Conservation (phyloP, 108 stramenopile species). For the Cyclotella atomus region DNA sequence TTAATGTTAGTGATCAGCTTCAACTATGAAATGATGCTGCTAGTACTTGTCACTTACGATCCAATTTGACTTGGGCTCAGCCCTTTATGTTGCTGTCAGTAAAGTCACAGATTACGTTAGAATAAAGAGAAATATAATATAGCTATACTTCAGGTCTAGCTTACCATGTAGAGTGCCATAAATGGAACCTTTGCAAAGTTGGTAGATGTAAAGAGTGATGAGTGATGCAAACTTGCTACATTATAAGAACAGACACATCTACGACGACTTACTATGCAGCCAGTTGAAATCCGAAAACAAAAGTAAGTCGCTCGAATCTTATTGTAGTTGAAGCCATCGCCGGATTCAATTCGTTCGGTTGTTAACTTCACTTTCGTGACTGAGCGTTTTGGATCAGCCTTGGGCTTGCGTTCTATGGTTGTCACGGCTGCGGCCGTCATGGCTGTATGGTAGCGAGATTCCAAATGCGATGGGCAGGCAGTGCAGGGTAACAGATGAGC, state of each 20-base stretch:
- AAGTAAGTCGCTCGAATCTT: conserved; percentile 36
- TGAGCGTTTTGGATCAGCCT: background rate
- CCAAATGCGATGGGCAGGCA: too few species aligned
- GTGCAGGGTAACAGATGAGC: too few species aligned
- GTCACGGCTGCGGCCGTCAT: background rate
- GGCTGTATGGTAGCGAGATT: background rate
- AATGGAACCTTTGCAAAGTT: conserved; percentile 20
- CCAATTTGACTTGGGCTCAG: conserved; percentile 27
- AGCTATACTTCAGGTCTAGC: background rate
- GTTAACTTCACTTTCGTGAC: background rate
- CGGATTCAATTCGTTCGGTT: background rate
- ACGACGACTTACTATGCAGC: conserved; percentile 7
- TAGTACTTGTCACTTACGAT: background rate
- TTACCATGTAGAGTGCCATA: conserved; percentile 43
- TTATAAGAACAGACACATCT: background rate
- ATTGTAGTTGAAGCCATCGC: conserved; percentile 12
- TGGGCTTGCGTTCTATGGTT: background rate
- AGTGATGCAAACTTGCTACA: background rate
- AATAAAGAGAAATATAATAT: background rate
- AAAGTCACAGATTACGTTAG: background rate
- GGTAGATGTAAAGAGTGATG: background rate
- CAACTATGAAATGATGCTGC: too few species aligned
- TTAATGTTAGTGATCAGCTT: too few species aligned
- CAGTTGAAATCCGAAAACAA: conserved; percentile 43
- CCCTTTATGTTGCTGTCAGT: conserved; percentile 22